These are phyloP conservation scores for Evernia prunastri DNA, from an alignment of 495 filamentous ascomycete genomes.

Conservation along the genomic window DNA sequence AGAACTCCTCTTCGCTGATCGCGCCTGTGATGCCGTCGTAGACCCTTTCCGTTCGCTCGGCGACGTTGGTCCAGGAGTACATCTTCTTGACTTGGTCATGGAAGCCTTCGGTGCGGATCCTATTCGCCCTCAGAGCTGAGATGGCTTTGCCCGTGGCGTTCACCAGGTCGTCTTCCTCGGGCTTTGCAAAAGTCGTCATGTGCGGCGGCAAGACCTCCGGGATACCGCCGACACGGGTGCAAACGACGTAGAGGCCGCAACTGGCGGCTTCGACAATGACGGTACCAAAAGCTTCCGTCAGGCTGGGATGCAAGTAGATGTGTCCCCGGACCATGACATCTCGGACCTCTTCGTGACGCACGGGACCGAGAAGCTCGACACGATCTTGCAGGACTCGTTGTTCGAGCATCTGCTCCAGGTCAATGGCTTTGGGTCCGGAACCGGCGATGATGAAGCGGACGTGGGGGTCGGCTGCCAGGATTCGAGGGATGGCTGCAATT, in stretches of 20 bases:
- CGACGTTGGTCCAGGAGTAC: constrained; percentile 97
- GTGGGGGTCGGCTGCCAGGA: constrained; percentile 79
- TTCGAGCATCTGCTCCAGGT: constrained; percentile 96
- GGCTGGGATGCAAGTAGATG: constrained; percentile 89
- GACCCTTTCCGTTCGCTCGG: constrained; percentile 83
- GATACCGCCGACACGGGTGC: constrained; percentile 92
- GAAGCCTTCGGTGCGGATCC: constrained; percentile 85
- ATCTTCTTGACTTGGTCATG: constrained; percentile 95
- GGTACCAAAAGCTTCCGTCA: constrained; percentile 96
- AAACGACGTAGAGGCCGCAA: constrained; percentile 93
- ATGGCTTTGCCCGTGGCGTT: constrained; percentile 77
- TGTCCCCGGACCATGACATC: constrained; percentile 98
- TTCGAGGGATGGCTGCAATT: constrained; percentile 88
- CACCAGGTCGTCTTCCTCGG: constrained; percentile 88
- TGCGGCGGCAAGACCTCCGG: constrained; percentile 89
- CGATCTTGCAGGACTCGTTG: constrained; percentile 90
- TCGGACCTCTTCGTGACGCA: constrained; percentile 92
- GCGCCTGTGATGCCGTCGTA: constrained; percentile 86
- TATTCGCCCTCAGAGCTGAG: constrained; percentile 67
- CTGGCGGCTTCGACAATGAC: constrained; percentile 95
- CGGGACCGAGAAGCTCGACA: constrained; percentile 82
- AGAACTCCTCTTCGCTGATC: constrained; percentile 79
- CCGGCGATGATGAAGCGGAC: constrained; percentile 97
- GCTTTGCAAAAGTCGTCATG: constrained; percentile 91
- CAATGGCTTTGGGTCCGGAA: constrained; percentile 91